Base-by-base conservation (phyloP, 345 rosid genomes). In the Salix exigua region DNA sequence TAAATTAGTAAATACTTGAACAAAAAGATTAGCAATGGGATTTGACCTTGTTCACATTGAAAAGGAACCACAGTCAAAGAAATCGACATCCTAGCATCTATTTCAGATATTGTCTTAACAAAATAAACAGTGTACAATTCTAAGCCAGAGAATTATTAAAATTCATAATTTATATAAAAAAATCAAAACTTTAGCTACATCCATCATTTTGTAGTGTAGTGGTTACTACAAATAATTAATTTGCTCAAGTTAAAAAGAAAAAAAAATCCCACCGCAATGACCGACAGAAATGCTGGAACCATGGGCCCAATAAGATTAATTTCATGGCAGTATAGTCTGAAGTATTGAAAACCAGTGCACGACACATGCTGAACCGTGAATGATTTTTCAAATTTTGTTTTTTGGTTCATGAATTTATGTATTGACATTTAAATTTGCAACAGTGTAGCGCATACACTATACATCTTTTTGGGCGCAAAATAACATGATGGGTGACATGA, bases 311-410 rank as follows among this genome's bases (percentile, higher is more conserved):
- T 6, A 17, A 51, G 68, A 38, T 72, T 53, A 62, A 68, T 51
- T n/a, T 25, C 66, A 82, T 48, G 51, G 31, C 23, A 40, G 16
- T 63, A 66, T 6, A 50, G 71, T 75, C 67, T 38, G 51, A 72
- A 33, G 51, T 72, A 71, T 71, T 7, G 50, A 18, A 40, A 40
- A 14, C 23, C 62, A 19, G 67, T n/a, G 4, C 17, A 17, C 51
- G 79, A 71, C 74, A 63, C 73, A 48, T 13, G 37, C 25, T 19
- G 38, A 5, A 44, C 84, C 78, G 82, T 75, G 82, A 83, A 64
- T 65, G 42, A 26, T 68, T 48, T 68, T 10, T 14, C 30, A 11
- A 31, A 31, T 19, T 73, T 42, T 17, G 26, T 58, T 18, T 28
- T 8, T 13, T 18, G 55, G 19, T 46, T n/a, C 51, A 19, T 76